Evolutionary conservation across 129 eudicot species (phyloP), one percentile per base, ranked within the genome.

Genomic region (Flaveria trinervia): DNA sequence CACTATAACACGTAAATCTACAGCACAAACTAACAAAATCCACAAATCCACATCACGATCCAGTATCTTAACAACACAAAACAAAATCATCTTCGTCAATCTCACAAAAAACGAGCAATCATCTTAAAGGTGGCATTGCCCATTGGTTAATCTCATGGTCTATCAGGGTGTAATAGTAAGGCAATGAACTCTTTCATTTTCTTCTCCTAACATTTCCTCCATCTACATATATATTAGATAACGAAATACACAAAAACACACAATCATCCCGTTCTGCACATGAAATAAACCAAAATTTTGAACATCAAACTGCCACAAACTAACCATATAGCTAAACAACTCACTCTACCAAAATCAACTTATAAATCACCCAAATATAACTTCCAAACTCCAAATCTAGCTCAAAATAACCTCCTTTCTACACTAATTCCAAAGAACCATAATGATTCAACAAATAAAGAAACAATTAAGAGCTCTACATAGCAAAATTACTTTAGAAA

Each of bases 401-500:
- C 36, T 30, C 36, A 30, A 30, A 30, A 30, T 5, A 30, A 5
- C 5, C 36, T 30, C 36, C 4, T 5, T 30, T 30, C 36, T 4
- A 30, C 36, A 30, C 0, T 30, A 30, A 30, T 30, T 5, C 4
- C 36, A 30, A 30, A 3, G 5, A 30, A 30, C 0, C 36, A 30
- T 5, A 30, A 30, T 30, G 43, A 61, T 60, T 28, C 9, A 49
- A 54, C 23, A 60, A 23, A 78, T 5, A 44, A 30, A 20, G 5
- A 52, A 10, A 17, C 45, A 70, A 46, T 16, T 49, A 5, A 30
- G 36, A 30, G 36, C 4, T 5, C 4, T 0, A 30, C 5, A 51
- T 13, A 51, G 46, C 7, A 56, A 46, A 46, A 70, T 66, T 94
- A 94, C 99, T 77, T 94, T 88, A 73, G 96, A n/a, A 81, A 75